Base-by-base conservation (phyloP, 768 basidiomycete genomes). In the Lactarius vividus region DNA sequence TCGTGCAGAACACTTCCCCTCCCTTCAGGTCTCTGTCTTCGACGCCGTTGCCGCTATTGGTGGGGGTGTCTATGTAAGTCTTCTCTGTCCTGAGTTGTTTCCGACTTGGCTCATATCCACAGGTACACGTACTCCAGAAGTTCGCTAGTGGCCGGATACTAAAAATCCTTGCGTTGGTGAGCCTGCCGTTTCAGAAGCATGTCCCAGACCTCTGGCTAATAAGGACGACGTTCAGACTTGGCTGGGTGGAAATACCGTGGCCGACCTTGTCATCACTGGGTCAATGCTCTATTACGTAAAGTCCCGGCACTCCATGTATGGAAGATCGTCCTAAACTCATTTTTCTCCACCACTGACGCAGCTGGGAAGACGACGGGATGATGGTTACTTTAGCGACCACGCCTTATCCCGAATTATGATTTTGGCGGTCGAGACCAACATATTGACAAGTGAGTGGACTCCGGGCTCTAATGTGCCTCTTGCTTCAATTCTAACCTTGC, bases 371-470 rank as follows among this genome's bases (percentile, higher is more conserved):
- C 33, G 20, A 7, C 11, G 29, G 0, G 53, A 15, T 26, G 71
- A 61, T 11, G 13, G 42, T 20, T 4, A 3, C 4, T 31, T 44
- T 13, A 59, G 46, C 18, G 23, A 4, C 10, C 60, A 72, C n/a
- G 44, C 69, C 31, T 44, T 74, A 2, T 37, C 60, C 0, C 65
- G 67, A 10, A 68, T 74, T 7, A 67, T 74, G 6, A 67, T 67
- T 5, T 40, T 74, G 40, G 72, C 73, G 1, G 52, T 74, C 20
- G 73, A 74, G 63, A 72, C 74, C 1, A 74, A 73, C 52, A 20
- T 65, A 1, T 53, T 72, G 67, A 31, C 70, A 55, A 46, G 69
- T 66, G 16, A 44, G 57, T n/a, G 18, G 15, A 23, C 31, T 13
- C 57, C 7, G 4, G 4, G 29, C 3, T 35, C 37, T 20, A 8